A percentile compares a stretch with the other conserved stretches of the same genome.
These are phyloP conservation scores for Leonotis leonurus DNA, from an alignment of 257 asterid genomes.

Conservation along the genomic window DNA sequence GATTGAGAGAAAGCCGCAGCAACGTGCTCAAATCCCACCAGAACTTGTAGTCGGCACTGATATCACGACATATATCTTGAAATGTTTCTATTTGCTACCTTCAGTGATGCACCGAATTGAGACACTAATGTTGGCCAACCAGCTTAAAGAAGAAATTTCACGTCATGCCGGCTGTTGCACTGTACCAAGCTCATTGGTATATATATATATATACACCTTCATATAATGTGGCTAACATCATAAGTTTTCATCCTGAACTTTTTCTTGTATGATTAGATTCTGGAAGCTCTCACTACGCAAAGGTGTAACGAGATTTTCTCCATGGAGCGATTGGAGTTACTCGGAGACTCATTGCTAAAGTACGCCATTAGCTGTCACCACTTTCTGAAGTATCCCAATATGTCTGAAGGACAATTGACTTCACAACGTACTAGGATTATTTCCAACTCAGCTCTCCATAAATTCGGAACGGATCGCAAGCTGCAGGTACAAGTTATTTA, in stretches of 20 bases:
- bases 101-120: conserved; percentile 86
- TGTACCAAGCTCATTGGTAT: conserved; percentile 69
- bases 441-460: conserved; percentile 64
- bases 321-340: conserved; percentile 91
- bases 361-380: conserved; percentile 71
- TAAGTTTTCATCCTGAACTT: conserved; percentile 4
- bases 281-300: conserved; percentile 84
- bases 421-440: conserved; percentile 44
- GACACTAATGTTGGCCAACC: conserved; percentile 90
- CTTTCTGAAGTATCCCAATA: conserved; percentile 66
- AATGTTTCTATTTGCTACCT: conserved; percentile 80
- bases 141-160: conserved; percentile 66
- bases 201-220: too few relatives aligned
- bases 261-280: conserved; percentile 42
- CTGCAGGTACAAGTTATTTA: conserved; percentile 89
- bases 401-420: conserved; percentile 68
- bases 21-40: conserved; percentile 72
- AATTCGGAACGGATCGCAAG: conserved; percentile 52
- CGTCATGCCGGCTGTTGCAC: conserved; percentile 30
- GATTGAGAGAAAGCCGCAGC: conserved; percentile 45
- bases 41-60: conserved; percentile 70
- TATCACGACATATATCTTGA: conserved; percentile 50
- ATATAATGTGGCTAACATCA: neutral
- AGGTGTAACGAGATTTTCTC: conserved; percentile 82
- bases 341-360: conserved; percentile 88